Percentiles rank a stretch among this genome's conserved stretches.
Evolutionary conservation across 768 basidiomycete genomes (phyloP).

Genomic region (Hydnum rufescens): DNA sequence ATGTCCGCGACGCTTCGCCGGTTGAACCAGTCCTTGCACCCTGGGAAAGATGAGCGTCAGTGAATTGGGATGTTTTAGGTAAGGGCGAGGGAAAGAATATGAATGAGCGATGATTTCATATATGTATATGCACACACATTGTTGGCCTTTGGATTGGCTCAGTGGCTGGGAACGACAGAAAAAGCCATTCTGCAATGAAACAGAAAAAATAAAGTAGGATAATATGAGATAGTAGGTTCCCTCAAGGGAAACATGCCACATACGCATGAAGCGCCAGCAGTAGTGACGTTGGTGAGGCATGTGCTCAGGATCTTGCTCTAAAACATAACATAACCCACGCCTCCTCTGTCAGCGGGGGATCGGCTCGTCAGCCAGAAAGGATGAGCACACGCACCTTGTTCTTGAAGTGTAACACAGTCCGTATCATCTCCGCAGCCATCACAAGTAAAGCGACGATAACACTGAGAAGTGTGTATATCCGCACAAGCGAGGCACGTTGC

Average conservation of each 20-base stretch:
- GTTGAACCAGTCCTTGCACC: not conserved
- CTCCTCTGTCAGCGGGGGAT: too few relatives aligned
- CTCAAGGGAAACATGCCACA: too few relatives aligned
- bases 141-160: not conserved
- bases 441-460: constrained; percentile 29
- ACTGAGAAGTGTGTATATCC: constrained; percentile 36
- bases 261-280: too few relatives aligned
- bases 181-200: not conserved
- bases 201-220: too few relatives aligned
- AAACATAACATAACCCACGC: too few relatives aligned
- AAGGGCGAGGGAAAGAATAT: too few relatives aligned
- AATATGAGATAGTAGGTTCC: too few relatives aligned
- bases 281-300: too few relatives aligned
- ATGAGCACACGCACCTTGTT: constrained; percentile 37
- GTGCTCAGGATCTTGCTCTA: too few relatives aligned
- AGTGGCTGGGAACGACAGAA: not conserved
- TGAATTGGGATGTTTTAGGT: not conserved
- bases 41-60: not conserved
- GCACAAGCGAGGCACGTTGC: constrained; percentile 36
- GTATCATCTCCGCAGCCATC: constrained; percentile 31
- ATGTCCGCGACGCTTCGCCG: not conserved
- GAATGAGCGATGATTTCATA: too few relatives aligned
- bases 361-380: too few relatives aligned
- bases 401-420: constrained; percentile 43
- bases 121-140: too few relatives aligned